Percentiles rank a stretch among this genome's conserved stretches.
Conservation (phyloP, 495 filamentous ascomycete species). For the Recurvomyces mirabilis region DNA sequence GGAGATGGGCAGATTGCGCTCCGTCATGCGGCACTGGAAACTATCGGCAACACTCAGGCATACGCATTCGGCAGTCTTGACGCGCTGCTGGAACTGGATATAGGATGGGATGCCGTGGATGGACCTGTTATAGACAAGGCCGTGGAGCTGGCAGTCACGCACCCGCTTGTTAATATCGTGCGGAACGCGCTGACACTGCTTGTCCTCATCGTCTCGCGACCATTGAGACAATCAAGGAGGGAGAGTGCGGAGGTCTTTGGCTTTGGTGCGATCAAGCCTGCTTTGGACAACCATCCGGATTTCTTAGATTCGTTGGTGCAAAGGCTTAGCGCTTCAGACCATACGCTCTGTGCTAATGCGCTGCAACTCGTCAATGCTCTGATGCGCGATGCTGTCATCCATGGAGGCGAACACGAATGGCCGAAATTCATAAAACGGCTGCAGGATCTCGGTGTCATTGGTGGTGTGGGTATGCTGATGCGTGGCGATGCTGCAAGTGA, state of each 20-base stretch:
- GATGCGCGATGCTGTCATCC: constrained; percentile 85
- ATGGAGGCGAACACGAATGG: constrained; percentile 71
- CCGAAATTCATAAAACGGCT: constrained; percentile 85
- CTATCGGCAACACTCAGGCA: constrained; percentile 86
- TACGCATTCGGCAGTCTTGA: constrained; percentile 85
- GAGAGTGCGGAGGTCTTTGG: constrained; percentile 52
- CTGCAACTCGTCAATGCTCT: constrained; percentile 90
- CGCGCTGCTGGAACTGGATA: constrained; percentile 83
- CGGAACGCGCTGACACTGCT: constrained; percentile 94
- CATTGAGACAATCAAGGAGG: constrained; percentile 35
- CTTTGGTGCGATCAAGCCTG: constrained; percentile 83
- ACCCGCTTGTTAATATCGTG: constrained; percentile 94
- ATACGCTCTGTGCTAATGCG: constrained; percentile 91
- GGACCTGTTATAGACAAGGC: constrained; percentile 59
- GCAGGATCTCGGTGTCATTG: constrained; percentile 88
- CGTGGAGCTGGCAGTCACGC: constrained; percentile 87
- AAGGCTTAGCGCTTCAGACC: constrained; percentile 82
- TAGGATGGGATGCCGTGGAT: constrained; percentile 82
- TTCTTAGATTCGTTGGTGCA: constrained; percentile 91
- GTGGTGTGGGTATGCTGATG: constrained; percentile 81
- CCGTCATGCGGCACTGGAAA: constrained; percentile 66
- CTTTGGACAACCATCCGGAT: constrained; percentile 78
- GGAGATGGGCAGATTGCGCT: constrained; percentile 75
- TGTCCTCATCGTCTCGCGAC: constrained; percentile 81
- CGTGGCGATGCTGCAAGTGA: constrained; percentile 90